phyloP scores from a whole-genome alignment of 805 yeast species.

The Brettanomyces nanus region DNA sequence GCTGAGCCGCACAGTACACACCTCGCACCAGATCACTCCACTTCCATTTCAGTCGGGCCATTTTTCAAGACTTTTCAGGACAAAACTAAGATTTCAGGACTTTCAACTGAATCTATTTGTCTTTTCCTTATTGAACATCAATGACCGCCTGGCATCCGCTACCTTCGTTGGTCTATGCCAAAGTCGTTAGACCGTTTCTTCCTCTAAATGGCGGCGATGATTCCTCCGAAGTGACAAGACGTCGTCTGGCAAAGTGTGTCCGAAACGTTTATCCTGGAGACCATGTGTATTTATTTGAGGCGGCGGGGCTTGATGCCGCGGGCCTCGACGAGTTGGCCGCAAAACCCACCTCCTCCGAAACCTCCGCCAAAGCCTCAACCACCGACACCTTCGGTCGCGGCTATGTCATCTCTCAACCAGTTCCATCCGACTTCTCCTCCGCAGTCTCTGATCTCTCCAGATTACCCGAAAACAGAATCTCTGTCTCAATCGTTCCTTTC shows the following conservation, averaged over 20 bases:
- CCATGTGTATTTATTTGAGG: constrained; percentile 66
- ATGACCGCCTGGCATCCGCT: constrained; percentile 27
- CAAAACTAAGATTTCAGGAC: too few relatives aligned
- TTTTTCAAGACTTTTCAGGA: too few relatives aligned
- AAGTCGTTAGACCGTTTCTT: constrained; percentile 34
- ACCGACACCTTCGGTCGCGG: constrained; percentile 78
- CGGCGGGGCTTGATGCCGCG: constrained; percentile 11
- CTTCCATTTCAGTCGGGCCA: too few relatives aligned
- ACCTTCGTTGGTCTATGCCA: constrained; percentile 35
- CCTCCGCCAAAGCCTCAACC: constrained; percentile 27
- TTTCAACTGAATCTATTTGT: too few relatives aligned
- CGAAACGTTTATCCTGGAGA: constrained; percentile 67
- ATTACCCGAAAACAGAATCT: constrained; percentile 47
- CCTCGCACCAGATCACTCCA: too few relatives aligned
- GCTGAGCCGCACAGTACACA: too few relatives aligned
- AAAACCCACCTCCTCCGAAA: constrained; percentile 1
- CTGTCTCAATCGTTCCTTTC: constrained; percentile 55
- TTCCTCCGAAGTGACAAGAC: constrained; percentile 5
- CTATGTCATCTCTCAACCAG: constrained; percentile 58
- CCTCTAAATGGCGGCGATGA: constrained; percentile 26
- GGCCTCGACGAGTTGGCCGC: constrained; percentile 1
- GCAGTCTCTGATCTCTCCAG: constrained; percentile 54
- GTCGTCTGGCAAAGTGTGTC: constrained; percentile 11
- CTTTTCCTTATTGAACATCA: neutral
- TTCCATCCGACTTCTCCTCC: constrained; percentile 60